These are phyloP conservation scores for Tripidium arundinaceum DNA, from an alignment of 202 grass and related monocot genomes.

Conservation along the genomic window DNA sequence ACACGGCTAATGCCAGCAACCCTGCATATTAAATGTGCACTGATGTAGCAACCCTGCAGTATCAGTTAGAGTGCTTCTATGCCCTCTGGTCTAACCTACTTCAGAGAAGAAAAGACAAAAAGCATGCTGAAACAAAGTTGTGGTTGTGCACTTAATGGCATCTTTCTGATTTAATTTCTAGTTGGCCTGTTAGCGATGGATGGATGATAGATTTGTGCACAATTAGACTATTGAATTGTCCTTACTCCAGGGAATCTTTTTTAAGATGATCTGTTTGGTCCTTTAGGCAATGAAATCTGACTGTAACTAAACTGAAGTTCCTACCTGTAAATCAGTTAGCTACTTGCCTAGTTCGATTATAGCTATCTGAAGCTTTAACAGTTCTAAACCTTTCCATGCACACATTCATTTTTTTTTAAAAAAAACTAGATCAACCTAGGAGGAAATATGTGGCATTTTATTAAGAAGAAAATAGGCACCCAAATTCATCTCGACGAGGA, in stretches of 20 bases:
- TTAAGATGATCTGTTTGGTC: background rate
- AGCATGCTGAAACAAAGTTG: background rate
- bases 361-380: background rate
- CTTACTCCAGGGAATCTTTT: background rate
- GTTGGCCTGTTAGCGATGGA: slow-evolving; percentile 22
- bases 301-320: slow-evolving; percentile 13
- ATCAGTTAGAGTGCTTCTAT: slow-evolving; percentile 4
- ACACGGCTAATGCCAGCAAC: background rate
- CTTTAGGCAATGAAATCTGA: background rate
- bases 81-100: background rate
- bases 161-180: slow-evolving; percentile 21
- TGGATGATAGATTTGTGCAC: slow-evolving; percentile 12
- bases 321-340: background rate
- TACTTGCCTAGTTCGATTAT: background rate
- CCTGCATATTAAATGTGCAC: slow-evolving; percentile 10
- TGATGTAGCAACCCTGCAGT: background rate
- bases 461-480: background rate
- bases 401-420: background rate
- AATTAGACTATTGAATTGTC: slow-evolving; percentile 23
- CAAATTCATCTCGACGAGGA: background rate
- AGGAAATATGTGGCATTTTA: background rate
- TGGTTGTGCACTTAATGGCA: background rate
- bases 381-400: background rate
- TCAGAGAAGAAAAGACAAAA: slow-evolving; percentile 15
- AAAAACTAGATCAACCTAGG: background rate